Percentiles rank a stretch among this genome's conserved stretches.
phyloP scores from a whole-genome alignment of 768 basidiomycete species.

The Cystobasidium tubakii region DNA sequence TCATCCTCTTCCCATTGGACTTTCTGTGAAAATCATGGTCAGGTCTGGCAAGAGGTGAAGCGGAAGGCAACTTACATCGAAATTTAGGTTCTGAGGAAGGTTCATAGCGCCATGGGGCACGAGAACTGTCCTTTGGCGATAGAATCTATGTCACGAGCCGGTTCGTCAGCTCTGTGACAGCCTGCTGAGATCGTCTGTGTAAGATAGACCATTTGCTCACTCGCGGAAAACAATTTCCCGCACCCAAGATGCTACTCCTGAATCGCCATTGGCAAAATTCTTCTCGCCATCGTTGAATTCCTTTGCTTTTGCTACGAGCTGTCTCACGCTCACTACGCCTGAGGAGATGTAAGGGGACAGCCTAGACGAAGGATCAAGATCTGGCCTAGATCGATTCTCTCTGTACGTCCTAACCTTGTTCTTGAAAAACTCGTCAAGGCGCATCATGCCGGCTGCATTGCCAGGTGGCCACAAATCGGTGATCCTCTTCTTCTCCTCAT shows the following conservation, averaged over 20 bases:
- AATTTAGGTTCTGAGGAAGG: constrained; percentile 25
- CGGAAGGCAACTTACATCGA: neutral
- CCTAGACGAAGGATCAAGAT: constrained; percentile 10
- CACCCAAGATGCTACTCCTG: constrained; percentile 15
- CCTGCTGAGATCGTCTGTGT: too few species aligned
- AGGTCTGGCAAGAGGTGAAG: too few species aligned
- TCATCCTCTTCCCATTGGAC: constrained; percentile 30
- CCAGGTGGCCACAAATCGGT: constrained; percentile 23
- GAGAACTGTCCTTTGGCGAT: neutral
- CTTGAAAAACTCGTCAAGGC: constrained; percentile 15
- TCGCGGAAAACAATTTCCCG: constrained; percentile 30
- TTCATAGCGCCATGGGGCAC: constrained; percentile 25
- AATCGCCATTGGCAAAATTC: constrained; percentile 11
- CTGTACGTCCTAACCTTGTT: constrained; percentile 18
- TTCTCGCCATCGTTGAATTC: constrained; percentile 8
- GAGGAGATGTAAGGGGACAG: constrained; percentile 15
- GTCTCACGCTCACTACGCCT: constrained; percentile 21
- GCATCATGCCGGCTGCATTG: neutral
- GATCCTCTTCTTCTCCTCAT: constrained; percentile 18
- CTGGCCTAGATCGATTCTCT: constrained; percentile 9
- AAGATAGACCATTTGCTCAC: neutral
- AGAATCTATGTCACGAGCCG: neutral
- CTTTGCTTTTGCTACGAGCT: constrained; percentile 4
- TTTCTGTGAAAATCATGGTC: too few species aligned
- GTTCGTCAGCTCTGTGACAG: neutral